These are phyloP conservation scores for Hortiboletus flavorubellus DNA, from an alignment of 768 basidiomycete genomes.

Conservation along the genomic window DNA sequence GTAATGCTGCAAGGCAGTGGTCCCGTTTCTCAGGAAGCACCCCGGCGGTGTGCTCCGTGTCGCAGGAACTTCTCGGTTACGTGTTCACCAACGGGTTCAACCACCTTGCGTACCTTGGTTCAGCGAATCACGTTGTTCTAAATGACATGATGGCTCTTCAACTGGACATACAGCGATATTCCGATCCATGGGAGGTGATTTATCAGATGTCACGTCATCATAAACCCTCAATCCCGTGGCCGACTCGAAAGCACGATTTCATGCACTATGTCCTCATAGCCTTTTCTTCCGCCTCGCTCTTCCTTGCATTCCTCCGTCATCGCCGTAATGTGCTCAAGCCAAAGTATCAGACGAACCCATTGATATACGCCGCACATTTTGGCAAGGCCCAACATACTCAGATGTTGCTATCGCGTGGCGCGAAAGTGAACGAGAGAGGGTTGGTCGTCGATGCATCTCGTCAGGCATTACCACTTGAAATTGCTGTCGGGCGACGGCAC, in stretches of 20 bases:
- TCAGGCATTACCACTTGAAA: slow-evolving; percentile 2
- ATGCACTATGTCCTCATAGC: slow-evolving; percentile 5
- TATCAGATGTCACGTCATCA: not conserved
- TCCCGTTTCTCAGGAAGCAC: not conserved
- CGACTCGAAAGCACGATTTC: slow-evolving; percentile 2
- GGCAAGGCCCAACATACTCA: slow-evolving; percentile 1
- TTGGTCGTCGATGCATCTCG: not conserved
- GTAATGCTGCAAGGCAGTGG: not conserved
- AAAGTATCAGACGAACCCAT: slow-evolving; percentile 3
- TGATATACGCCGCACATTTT: slow-evolving; percentile 12
- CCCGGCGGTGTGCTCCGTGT: not conserved
- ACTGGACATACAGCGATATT: not conserved
- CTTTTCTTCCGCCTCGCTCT: slow-evolving; percentile 1
- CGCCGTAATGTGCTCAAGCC: not conserved
- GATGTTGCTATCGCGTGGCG: not conserved
- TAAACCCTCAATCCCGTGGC: not conserved
- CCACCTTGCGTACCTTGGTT: slow-evolving; percentile 6
- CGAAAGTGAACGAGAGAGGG: slow-evolving; percentile 4
- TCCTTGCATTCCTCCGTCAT: slow-evolving; percentile 1
- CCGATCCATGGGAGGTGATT: not conserved
- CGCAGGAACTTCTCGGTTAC: slow-evolving; percentile 5
- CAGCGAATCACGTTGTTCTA: not conserved
- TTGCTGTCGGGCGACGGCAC: slow-evolving; percentile 5
- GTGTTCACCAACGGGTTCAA: not conserved
- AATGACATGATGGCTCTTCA: slow-evolving; percentile 1